phyloP scores from a whole-genome alignment of 352 stramenopile genomes.

The Globisporangium spiculum region DNA sequence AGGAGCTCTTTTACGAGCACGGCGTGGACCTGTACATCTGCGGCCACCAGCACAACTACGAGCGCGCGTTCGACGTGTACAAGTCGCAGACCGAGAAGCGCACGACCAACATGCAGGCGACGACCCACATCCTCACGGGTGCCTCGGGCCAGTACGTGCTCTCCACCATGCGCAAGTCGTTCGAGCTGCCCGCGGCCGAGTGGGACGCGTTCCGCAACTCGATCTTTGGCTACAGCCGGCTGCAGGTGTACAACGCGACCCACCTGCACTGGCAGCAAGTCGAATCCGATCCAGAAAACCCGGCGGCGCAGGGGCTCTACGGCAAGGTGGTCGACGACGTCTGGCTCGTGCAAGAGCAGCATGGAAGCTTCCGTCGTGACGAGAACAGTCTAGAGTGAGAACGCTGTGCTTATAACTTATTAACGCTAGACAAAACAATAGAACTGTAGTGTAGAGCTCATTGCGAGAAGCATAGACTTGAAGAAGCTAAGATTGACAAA shows the following conservation, averaged over 20 bases:
- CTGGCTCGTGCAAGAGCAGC: slow-evolving; percentile 87
- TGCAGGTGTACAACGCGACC: slow-evolving; percentile 84
- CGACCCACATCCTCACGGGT: slow-evolving; percentile 88
- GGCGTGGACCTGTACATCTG: slow-evolving; percentile 88
- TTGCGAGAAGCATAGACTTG: background rate
- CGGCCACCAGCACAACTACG: slow-evolving; percentile 91
- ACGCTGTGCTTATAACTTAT: background rate
- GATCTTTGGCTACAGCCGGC: slow-evolving; percentile 85
- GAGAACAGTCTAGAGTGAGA: background rate
- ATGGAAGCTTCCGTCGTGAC: slow-evolving; percentile 71
- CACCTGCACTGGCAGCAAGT: slow-evolving; percentile 89
- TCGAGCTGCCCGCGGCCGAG: slow-evolving; percentile 52
- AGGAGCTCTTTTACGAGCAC: slow-evolving; percentile 76
- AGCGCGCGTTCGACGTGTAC: slow-evolving; percentile 85
- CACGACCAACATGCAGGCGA: slow-evolving; percentile 82
- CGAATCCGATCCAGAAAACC: slow-evolving; percentile 77
- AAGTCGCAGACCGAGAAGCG: slow-evolving; percentile 49
- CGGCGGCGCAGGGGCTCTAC: slow-evolving; percentile 65
- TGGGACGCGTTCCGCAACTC: slow-evolving; percentile 87
- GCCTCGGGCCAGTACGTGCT: slow-evolving; percentile 84
- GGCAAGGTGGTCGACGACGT: slow-evolving; percentile 85
- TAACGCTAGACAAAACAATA: background rate
- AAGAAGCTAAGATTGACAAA: background rate
- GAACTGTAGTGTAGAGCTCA: background rate
- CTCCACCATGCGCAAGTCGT: slow-evolving; percentile 73